Base-by-base conservation (phyloP, 495 filamentous ascomycete genomes). In the Aspergillus taichungensis region DNA sequence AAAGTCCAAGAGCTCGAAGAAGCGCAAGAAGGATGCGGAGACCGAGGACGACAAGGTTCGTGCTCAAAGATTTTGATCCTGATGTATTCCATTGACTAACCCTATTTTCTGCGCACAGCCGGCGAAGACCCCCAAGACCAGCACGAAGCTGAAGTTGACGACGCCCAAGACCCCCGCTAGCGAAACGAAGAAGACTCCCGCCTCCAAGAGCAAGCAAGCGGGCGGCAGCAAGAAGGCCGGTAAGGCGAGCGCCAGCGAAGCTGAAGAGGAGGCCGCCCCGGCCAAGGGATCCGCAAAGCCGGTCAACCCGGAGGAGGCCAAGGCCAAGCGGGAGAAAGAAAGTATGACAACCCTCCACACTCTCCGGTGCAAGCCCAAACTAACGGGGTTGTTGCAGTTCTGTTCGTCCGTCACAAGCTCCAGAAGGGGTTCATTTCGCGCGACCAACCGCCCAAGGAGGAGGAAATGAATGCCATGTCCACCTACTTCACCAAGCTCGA, bases 391-490 rank as follows among this genome's bases (percentile, higher is more conserved):
- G 8, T n/a, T 18, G 8, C 34, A 72, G 85, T 95, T 13, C 68
- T 94, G 5, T 94, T 87, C 66, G 73, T 91, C 34, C 83, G 90
- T 40, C 88, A 96, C 67, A 83, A 85, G 59, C 80, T 96, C 13
- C 90, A 96, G 59, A 89, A 90, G 59, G 90, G 87, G 0, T 86
- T 96, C 52, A 77, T 96, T 13, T 84, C 83, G 11, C 75, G 84
- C 12, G 88, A 94, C 46, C 76, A 80, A 42, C 75, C 79, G 14
- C 90, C 90, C 12, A 83, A 88, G 66, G 84, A 84, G 48, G 83
- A 88, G n/a, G 90, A 94, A 60, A 94, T 94, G 89, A 76, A 76
- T 30, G 54, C 61, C 27, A 94, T 95, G 87, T 81, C 83, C 6
- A 78, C 81, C 12, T 89, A 82, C 60, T 72, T 95, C 37, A 74